Conservation (phyloP, 176 grass and related monocot species). For the Cymbopogon citratus region DNA sequence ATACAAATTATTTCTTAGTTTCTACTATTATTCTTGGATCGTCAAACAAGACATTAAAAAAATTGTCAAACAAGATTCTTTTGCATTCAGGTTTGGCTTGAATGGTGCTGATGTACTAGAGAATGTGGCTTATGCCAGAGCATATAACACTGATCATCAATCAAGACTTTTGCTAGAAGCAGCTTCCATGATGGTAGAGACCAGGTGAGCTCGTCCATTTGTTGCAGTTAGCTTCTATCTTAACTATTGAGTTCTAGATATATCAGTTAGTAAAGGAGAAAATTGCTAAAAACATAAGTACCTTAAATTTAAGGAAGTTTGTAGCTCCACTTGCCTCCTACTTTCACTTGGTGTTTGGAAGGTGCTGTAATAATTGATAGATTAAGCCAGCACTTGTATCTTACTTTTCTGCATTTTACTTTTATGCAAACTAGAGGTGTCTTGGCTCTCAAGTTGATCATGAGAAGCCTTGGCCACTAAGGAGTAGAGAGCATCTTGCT, state of each 20-base stretch:
- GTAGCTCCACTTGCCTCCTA: background rate
- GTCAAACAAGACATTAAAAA: background rate
- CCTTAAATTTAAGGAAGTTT: background rate
- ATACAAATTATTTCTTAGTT: background rate
- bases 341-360: background rate
- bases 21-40: background rate
- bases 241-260: background rate
- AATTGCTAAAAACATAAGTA: background rate
- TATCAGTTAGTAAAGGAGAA: background rate
- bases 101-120: constrained; percentile 93
- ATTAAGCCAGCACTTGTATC: too few species aligned
- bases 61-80: background rate
- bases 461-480: too few species aligned
- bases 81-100: constrained; percentile 67
- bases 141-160: constrained; percentile 93
- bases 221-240: background rate
- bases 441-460: too few species aligned
- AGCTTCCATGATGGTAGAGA: constrained; percentile 94
- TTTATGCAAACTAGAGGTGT: too few species aligned
- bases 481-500: too few species aligned
- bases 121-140: constrained; percentile 94
- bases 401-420: too few species aligned
- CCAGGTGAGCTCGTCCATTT: constrained; percentile 40
- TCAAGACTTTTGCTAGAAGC: constrained; percentile 85
- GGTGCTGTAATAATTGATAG: too few species aligned